Evolutionary conservation across 1,284 basidiomycete genomes (phyloP), one percentile per base, ranked within the genome.

Genomic region (Laetiporus sulphureus): DNA sequence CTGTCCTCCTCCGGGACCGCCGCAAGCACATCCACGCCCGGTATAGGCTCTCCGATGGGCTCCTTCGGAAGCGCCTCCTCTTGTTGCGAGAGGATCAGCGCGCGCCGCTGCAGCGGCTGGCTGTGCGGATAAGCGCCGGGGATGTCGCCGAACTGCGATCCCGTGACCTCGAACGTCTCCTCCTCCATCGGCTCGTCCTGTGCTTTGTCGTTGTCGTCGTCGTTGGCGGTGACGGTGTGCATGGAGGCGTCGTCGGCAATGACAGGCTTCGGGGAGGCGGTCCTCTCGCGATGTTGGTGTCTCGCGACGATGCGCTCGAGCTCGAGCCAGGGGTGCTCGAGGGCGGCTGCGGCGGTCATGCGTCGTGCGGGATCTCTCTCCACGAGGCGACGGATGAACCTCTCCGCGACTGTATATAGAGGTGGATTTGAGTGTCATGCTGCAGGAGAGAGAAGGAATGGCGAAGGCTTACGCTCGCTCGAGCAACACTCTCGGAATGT

Each of bases 321-420:
- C 30, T 46, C 46, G 5, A 95, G 67, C 87, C 87, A 90, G 1
- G 72, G 70, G 51, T 91, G 84, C 0, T 62, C 27, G 3, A 80
- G 68, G 1, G 84, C 83, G 4, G 72, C 65, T 2, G 62, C 56
- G 43, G 84, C 69, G 3, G 75, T 71, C 69, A 87, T 75, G 21
- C 85, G 74, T 15, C 57, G 47, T 0, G 48, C 42, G 0, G 84
- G 82, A 42, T 79, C 66, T 34, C 64, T 62, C 20, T 72, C 68
- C 8, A 83, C 63, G 2, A 82, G 61, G 0, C 60, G 49, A 3
- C 50, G 44, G 35, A 81, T 67, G 50, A 81, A 81, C 44, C 73
- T 65, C 31, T 50, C 42, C 2, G 47, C 54, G 46, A 16, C 19
- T 20, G 34, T 10, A 23, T 8, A 8, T 5, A 8, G 13, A 5